These are phyloP conservation scores for Colletotrichum costaricense DNA, from an alignment of 2,329 filamentous ascomycete genomes.

Conservation along the genomic window DNA sequence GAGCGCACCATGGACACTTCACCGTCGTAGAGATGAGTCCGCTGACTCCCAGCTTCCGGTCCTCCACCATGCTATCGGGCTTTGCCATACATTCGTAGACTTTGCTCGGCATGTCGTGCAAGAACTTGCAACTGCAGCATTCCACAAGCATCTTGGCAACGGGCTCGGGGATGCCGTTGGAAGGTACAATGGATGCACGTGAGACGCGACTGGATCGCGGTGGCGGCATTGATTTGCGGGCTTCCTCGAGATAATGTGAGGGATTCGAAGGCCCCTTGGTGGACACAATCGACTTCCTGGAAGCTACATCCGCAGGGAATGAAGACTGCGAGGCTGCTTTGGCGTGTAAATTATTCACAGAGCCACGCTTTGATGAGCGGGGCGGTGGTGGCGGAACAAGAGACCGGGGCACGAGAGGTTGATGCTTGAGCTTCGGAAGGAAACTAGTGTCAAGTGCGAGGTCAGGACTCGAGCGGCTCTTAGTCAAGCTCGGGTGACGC, in stretches of 20 bases:
- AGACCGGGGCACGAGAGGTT: slow-evolving; percentile 44
- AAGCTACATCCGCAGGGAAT: background rate
- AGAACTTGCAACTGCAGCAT: slow-evolving; percentile 73
- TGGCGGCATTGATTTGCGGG: slow-evolving; percentile 27
- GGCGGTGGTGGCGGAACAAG: slow-evolving; percentile 30
- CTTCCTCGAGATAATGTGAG: slow-evolving; percentile 29
- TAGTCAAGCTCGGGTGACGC: slow-evolving; percentile 34
- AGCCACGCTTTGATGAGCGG: slow-evolving; percentile 38
- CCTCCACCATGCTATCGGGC: slow-evolving; percentile 65
- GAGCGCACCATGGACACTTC: slow-evolving; percentile 78
- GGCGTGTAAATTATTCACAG: slow-evolving; percentile 12
- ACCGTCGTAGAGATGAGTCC: slow-evolving; percentile 71
- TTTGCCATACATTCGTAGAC: slow-evolving; percentile 74
- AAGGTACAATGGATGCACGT: slow-evolving; percentile 21
- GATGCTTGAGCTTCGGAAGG: slow-evolving; percentile 52
- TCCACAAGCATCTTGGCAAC: slow-evolving; percentile 74
- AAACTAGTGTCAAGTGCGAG: slow-evolving; percentile 42
- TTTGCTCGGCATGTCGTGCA: slow-evolving; percentile 73
- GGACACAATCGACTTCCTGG: slow-evolving; percentile 12
- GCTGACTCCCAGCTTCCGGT: slow-evolving; percentile 62
- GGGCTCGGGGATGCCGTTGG: slow-evolving; percentile 46
- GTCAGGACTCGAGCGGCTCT: slow-evolving; percentile 41
- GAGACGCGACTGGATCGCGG: slow-evolving; percentile 23
- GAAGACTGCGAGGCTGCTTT: slow-evolving; percentile 31
- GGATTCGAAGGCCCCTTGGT: slow-evolving; percentile 19